These are phyloP conservation scores for Trichophyton simii DNA, from an alignment of 2,329 filamentous ascomycete species.

Conservation along the genomic window DNA sequence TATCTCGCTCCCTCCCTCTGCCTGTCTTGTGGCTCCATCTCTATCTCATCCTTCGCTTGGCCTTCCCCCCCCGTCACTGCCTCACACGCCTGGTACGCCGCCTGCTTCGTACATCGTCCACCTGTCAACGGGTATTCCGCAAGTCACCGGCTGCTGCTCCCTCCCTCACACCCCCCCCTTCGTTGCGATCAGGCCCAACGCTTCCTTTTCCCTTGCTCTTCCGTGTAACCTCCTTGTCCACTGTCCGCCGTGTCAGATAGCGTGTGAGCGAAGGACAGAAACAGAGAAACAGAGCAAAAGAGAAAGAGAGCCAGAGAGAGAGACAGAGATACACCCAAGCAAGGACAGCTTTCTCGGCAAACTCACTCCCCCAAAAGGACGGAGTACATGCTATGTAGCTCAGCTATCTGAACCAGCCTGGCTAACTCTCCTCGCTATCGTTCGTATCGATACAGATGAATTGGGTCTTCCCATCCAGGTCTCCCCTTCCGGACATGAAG, in stretches of 20 bases:
- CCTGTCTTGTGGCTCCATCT: background rate
- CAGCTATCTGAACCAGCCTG: background rate
- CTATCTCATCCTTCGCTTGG: no score
- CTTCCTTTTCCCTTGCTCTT: background rate
- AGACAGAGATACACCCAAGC: background rate
- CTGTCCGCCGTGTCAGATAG: background rate
- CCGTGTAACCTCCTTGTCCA: conserved; percentile 2
- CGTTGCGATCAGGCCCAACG: background rate
- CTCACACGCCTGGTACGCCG: conserved; percentile 2
- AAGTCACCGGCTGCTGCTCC: background rate
- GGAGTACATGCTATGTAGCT: conserved; percentile 2
- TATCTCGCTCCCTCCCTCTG: no score
- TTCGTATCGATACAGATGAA: conserved; percentile 17
- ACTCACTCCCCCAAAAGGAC: background rate
- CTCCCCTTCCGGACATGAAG: conserved; percentile 17
- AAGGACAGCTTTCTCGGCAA: background rate
- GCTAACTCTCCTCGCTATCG: conserved; percentile 11
- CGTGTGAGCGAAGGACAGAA: no score
- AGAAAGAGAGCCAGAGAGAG: background rate
- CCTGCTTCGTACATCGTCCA: background rate
- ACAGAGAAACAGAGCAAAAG: background rate
- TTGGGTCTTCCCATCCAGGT: conserved; percentile 14
- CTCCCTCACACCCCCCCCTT: background rate
- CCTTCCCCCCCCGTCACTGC: background rate
- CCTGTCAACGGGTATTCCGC: background rate